Evolutionary conservation across 1,139 yeast genomes (phyloP), one percentile per base, ranked within the genome.

Genomic region (Insectozyma bohioensis): DNA sequence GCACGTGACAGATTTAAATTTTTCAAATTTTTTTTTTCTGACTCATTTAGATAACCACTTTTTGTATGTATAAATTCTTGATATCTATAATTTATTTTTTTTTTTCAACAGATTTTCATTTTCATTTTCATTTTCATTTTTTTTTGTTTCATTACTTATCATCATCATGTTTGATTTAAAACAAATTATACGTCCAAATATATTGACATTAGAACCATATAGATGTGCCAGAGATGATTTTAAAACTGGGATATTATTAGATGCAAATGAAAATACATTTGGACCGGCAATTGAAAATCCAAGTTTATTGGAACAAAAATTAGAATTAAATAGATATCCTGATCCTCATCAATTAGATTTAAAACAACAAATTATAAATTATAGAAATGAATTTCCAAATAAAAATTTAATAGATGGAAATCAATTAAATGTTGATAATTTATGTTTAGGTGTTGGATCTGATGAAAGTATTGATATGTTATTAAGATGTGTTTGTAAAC

Each of bases 171-270:
- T 81, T 51, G 72, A 83, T 46, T 60, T 85, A 31, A 63, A 68
- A 32, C 64, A 72, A 11, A 56, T 86, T 12, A 83, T 86, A 1
- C 75, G 98, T 56, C 95, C 97, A 12, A 92, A 90, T 46, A 86
- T 90, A 40, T 69, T 78, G 42, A 63, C 75, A 2, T 67, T 90
- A 34, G 87, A 84, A 61, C 97, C 98, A 8, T 92, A 92, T 56
- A 73, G 96, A 37, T 92, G 98, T 61, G 98, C 98, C 2, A 69
- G 98, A 59, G 98, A 92, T 36, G 95, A 86, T 54, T 88, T 80
- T 63, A 83, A 78, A 41, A 87, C 74, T 20, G 98, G 97, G 11
- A 70, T 92, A 24, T 67, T 94, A 23, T 68, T 92, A 31, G 98
- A 92, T 59, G 98, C 98, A 35, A 92, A 94, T 53, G 98, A 92